Evolutionary conservation across 495 filamentous ascomycete genomes (phyloP).

Genomic region (Stereocaulon alpinum): DNA sequence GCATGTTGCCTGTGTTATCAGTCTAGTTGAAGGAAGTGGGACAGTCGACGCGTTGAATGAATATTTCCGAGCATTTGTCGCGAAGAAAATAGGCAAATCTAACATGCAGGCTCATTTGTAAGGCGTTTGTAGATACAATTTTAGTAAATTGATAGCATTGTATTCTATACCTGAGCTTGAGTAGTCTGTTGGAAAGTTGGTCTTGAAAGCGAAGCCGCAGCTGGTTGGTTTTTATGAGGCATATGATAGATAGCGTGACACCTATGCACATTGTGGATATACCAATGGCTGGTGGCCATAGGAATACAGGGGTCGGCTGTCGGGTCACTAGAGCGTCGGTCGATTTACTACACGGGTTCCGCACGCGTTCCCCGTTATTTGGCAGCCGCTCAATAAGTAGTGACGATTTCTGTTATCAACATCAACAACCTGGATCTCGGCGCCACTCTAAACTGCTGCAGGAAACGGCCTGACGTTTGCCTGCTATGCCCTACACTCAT

Average conservation of each 20-base stretch:
- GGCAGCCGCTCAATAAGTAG: background rate
- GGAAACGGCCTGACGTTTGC: background rate
- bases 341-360: background rate
- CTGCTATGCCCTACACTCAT: conserved; percentile 14
- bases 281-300: background rate
- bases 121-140: background rate
- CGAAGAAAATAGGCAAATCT: conserved; percentile 2
- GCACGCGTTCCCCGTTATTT: conserved; percentile 5
- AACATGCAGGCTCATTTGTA: conserved; percentile 8
- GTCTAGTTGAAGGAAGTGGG: conserved; percentile 60
- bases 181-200: too few species aligned
- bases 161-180: too few species aligned
- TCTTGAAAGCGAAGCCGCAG: too few species aligned
- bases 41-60: conserved; percentile 74
- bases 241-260: too few species aligned
- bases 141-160: too few species aligned
- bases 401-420: conserved; percentile 1
- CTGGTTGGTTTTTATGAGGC: too few species aligned
- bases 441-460: background rate
- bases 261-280: too few species aligned
- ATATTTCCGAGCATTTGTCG: conserved; percentile 62
- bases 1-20: conserved; percentile 68
- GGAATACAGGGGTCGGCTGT: background rate
- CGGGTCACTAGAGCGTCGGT: background rate
- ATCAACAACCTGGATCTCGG: conserved; percentile 2